Evolutionary conservation across 495 filamentous ascomycete genomes (phyloP).

Genomic region (Pyrenula massariospora): DNA sequence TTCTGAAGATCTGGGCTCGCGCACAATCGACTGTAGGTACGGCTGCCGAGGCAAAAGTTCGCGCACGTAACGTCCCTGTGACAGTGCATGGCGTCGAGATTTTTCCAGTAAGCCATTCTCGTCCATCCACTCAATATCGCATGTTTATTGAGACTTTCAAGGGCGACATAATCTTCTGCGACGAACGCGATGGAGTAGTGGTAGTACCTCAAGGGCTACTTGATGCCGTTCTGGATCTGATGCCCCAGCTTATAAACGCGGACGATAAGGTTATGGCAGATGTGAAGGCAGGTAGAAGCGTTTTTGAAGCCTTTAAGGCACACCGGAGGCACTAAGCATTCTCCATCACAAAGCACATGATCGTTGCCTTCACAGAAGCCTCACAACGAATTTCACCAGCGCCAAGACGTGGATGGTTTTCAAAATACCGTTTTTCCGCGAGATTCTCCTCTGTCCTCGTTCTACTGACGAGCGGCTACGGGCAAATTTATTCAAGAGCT

Average conservation of each 20-base stretch:
- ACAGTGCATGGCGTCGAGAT: constrained; percentile 36
- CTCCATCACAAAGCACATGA: too few relatives aligned
- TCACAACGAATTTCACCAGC: not conserved
- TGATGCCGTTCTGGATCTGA: constrained; percentile 33
- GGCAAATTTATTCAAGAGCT: too few relatives aligned
- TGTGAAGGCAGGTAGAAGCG: constrained; percentile 40
- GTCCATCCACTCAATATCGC: not conserved
- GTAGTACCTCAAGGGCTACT: constrained; percentile 43
- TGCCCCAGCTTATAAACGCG: constrained; percentile 43
- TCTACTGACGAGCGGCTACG: too few relatives aligned
- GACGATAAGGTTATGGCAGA: constrained; percentile 51
- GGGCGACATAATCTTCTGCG: constrained; percentile 54
- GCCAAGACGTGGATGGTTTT: too few relatives aligned
- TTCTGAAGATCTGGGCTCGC: constrained; percentile 39
- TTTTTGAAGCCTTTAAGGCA: constrained; percentile 45
- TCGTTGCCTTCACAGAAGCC: not conserved
- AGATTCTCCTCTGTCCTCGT: too few relatives aligned
- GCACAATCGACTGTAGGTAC: constrained; percentile 48
- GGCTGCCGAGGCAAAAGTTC: constrained; percentile 45
- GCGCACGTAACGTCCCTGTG: constrained; percentile 40
- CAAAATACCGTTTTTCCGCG: too few relatives aligned
- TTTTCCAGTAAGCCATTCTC: constrained; percentile 22
- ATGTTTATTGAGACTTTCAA: constrained; percentile 8
- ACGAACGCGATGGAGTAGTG: constrained; percentile 49
- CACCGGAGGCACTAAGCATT: constrained; percentile 5